Evolutionary conservation across 2,329 filamentous ascomycete genomes (phyloP).

Genomic region (Fusarium sterilihyphosum): DNA sequence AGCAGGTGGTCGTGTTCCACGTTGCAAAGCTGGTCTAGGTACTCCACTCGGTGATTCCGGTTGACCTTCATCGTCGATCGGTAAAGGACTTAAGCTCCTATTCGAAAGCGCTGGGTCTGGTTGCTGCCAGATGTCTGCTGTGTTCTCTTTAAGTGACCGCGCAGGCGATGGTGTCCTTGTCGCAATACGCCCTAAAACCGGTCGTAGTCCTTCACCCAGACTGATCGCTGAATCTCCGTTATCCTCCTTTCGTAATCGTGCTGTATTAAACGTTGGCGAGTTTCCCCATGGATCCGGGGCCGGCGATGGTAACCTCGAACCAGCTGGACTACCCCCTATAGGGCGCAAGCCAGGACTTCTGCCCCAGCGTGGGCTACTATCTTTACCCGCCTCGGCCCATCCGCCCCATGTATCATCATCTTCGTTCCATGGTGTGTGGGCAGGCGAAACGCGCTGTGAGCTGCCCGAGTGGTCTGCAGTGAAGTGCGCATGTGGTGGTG

Average conservation of each 20-base stretch:
- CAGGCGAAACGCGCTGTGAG: slow-evolving; percentile 39
- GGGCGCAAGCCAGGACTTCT: slow-evolving; percentile 48
- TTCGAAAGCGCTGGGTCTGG: slow-evolving; percentile 10
- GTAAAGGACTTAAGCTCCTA: slow-evolving; percentile 17
- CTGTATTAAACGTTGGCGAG: slow-evolving; percentile 29
- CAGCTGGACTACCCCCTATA: slow-evolving; percentile 36
- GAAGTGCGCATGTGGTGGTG: slow-evolving; percentile 48
- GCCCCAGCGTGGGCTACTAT: slow-evolving; percentile 46
- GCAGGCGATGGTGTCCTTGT: slow-evolving; percentile 25
- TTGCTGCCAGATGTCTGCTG: slow-evolving; percentile 34
- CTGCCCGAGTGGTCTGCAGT: slow-evolving; percentile 38
- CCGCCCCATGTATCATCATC: slow-evolving; percentile 50
- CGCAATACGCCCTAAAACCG: slow-evolving; percentile 9
- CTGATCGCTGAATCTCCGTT: slow-evolving; percentile 46
- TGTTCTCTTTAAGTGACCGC: slow-evolving; percentile 20
- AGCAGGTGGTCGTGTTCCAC: slow-evolving; percentile 7
- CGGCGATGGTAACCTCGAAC: slow-evolving; percentile 44
- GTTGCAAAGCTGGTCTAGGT: slow-evolving; percentile 29
- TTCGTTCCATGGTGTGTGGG: slow-evolving; percentile 46
- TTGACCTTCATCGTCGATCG: slow-evolving; percentile 19
- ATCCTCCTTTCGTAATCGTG: slow-evolving; percentile 29
- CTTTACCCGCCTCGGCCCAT: slow-evolving; percentile 47
- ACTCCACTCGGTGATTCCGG: slow-evolving; percentile 32
- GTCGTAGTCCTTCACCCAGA: slow-evolving; percentile 36
- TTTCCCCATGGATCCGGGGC: slow-evolving; percentile 42